phyloP scores from a whole-genome alignment of 148 eudicot genomes.

The Pouteria glomerata region DNA sequence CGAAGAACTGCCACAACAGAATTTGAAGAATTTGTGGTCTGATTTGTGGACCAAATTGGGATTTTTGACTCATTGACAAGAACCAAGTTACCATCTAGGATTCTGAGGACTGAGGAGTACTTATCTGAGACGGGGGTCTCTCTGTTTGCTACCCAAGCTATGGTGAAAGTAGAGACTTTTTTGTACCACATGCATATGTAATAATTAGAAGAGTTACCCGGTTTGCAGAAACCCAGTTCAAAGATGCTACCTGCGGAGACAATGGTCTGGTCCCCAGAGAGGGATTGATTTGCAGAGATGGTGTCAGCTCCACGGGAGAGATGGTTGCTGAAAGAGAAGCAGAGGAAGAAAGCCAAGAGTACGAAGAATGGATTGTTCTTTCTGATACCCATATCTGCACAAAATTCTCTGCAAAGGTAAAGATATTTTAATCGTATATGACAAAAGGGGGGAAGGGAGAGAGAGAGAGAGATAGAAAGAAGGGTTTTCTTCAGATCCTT shows the following conservation, averaged over 20 bases:
- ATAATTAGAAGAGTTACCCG: constrained; percentile 40
- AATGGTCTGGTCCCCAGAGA: constrained; percentile 42
- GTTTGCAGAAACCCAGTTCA: constrained; percentile 38
- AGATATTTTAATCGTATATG: not conserved
- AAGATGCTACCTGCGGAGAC: constrained; percentile 32
- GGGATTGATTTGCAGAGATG: constrained; percentile 28
- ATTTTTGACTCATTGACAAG: constrained; percentile 26
- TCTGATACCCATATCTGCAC: constrained; percentile 10
- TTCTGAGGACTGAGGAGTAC: constrained; percentile 26
- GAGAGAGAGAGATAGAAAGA: not conserved
- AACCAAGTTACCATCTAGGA: constrained; percentile 41
- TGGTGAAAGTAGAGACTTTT: constrained; percentile 22
- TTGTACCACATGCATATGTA: constrained; percentile 55
- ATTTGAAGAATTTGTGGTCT: constrained; percentile 11
- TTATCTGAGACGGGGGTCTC: constrained; percentile 32
- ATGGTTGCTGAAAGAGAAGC: constrained; percentile 5
- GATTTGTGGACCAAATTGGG: constrained; percentile 42
- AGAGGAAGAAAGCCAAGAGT: constrained; percentile 3
- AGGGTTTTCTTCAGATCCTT: too few relatives aligned
- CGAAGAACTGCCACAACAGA: constrained; percentile 32
- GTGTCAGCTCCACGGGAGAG: constrained; percentile 29
- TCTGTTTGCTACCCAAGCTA: constrained; percentile 59
- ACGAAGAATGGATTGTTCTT: not conserved
- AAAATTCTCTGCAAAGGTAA: not conserved
- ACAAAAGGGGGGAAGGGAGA: not conserved